Evolutionary conservation across 2,329 filamentous ascomycete genomes (phyloP).

Genomic region (Colletotrichum salicis): DNA sequence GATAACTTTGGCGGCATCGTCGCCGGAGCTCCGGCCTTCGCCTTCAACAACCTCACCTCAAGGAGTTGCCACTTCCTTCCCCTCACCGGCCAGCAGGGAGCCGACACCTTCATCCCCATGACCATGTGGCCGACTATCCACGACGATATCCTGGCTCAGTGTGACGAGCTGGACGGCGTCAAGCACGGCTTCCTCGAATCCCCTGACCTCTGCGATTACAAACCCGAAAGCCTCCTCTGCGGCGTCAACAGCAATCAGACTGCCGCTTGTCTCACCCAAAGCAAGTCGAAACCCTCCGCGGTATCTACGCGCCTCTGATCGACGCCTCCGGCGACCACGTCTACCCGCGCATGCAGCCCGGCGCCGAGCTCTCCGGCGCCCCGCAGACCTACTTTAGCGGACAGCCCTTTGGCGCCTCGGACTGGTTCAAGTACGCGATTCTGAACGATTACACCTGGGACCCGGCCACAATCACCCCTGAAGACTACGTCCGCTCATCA

Average conservation of each 20-base stretch:
- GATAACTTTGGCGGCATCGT: conserved; percentile 66
- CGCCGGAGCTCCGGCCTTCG: conserved; percentile 57
- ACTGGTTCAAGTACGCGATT: conserved; percentile 53
- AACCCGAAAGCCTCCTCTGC: conserved; percentile 54
- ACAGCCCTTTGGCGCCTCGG: conserved; percentile 37
- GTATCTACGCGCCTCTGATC: conserved; percentile 45
- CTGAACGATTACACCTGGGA: conserved; percentile 51
- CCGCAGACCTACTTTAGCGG: conserved; percentile 51
- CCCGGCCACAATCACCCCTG: conserved; percentile 44
- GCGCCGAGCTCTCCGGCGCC: conserved; percentile 59
- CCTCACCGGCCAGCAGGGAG: conserved; percentile 50
- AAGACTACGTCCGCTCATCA: conserved; percentile 48
- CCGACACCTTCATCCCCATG: conserved; percentile 38
- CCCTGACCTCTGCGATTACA: conserved; percentile 56
- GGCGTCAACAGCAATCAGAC: not conserved
- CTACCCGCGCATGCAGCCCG: conserved; percentile 57
- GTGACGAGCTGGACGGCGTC: conserved; percentile 61
- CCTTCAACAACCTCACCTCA: conserved; percentile 51
- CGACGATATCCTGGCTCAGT: conserved; percentile 50
- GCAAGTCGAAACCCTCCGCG: conserved; percentile 50
- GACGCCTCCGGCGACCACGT: conserved; percentile 48
- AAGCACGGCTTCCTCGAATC: conserved; percentile 59
- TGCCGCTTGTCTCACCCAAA: not conserved
- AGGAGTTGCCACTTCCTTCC: conserved; percentile 58
- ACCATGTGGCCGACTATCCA: conserved; percentile 33